These are phyloP conservation scores for Pyrenophora teres DNA, from an alignment of 2,329 filamentous ascomycete genomes.

Conservation along the genomic window DNA sequence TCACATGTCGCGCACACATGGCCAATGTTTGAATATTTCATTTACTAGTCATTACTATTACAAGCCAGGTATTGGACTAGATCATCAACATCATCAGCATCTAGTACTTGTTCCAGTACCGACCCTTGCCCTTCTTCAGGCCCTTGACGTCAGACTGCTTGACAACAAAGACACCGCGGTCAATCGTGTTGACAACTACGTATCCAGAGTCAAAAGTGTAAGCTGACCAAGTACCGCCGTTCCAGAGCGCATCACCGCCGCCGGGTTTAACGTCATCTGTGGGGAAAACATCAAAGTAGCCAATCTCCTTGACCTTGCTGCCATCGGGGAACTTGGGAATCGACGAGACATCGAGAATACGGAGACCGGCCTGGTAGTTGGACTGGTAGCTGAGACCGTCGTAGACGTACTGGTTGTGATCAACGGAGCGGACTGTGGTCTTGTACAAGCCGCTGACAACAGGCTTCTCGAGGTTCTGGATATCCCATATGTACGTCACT, in stretches of 20 bases:
- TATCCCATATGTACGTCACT: constrained; percentile 47
- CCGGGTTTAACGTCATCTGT: constrained; percentile 44
- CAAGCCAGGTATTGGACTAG: too few relatives aligned
- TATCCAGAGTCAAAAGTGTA: constrained; percentile 50
- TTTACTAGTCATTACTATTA: too few relatives aligned
- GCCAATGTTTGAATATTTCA: too few relatives aligned
- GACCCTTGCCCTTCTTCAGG: constrained; percentile 32
- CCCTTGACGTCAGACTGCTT: constrained; percentile 29
- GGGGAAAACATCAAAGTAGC: constrained; percentile 51
- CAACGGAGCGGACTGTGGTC: constrained; percentile 44
- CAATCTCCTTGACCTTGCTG: constrained; percentile 48
- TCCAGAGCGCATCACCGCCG: constrained; percentile 46
- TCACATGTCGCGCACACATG: too few relatives aligned
- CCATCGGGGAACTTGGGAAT: constrained; percentile 47
- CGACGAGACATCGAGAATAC: constrained; percentile 49
- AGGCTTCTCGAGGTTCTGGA: constrained; percentile 43
- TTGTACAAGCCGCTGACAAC: constrained; percentile 52
- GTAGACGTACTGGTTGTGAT: constrained; percentile 55
- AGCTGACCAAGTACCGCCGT: constrained; percentile 51
- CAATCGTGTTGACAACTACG: constrained; percentile 57
- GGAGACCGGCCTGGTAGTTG: constrained; percentile 53
- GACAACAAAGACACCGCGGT: constrained; percentile 48
- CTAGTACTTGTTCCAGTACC: constrained; percentile 23
- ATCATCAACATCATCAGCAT: too few relatives aligned
- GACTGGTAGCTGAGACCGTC: constrained; percentile 50